phyloP scores from a whole-genome alignment of 192 early-diverging fungal genomes.

The Allomyces macrogynus region DNA sequence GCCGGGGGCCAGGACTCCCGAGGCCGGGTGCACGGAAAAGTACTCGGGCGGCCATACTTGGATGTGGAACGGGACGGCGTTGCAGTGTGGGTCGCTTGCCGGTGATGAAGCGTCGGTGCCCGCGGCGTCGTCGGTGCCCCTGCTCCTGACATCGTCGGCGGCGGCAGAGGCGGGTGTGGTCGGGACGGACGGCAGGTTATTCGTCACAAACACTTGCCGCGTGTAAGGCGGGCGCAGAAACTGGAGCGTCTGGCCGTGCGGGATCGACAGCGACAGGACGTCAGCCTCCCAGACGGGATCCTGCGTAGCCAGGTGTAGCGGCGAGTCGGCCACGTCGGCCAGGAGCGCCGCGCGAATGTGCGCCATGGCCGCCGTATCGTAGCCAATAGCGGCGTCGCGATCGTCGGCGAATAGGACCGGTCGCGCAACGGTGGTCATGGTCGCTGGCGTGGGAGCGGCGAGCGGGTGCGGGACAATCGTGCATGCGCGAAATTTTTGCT shows the following conservation, averaged over 20 bases:
- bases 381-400: not conserved
- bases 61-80: constrained; percentile 1
- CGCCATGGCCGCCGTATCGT: not conserved
- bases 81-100: not conserved
- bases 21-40: constrained; percentile 4
- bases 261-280: not conserved
- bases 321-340: not conserved
- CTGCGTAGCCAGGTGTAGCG: not conserved
- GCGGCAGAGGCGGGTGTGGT: too few species aligned
- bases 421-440: not conserved
- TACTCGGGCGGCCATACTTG: constrained; percentile 1
- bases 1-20: not conserved
- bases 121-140: too few species aligned
- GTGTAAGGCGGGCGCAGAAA: not conserved
- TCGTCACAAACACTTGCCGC: too few species aligned
- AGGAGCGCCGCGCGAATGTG: not conserved
- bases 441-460: not conserved
- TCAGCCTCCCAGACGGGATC: not conserved
- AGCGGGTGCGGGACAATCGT: not conserved
- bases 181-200: too few species aligned
- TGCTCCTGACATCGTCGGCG: too few species aligned
- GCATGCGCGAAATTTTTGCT: not conserved
- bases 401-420: not conserved
- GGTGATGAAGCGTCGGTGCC: too few species aligned
- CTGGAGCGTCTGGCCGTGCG: not conserved